These are phyloP conservation scores for Saussurea involucrata DNA, from an alignment of 129 eudicot species.

Conservation along the genomic window DNA sequence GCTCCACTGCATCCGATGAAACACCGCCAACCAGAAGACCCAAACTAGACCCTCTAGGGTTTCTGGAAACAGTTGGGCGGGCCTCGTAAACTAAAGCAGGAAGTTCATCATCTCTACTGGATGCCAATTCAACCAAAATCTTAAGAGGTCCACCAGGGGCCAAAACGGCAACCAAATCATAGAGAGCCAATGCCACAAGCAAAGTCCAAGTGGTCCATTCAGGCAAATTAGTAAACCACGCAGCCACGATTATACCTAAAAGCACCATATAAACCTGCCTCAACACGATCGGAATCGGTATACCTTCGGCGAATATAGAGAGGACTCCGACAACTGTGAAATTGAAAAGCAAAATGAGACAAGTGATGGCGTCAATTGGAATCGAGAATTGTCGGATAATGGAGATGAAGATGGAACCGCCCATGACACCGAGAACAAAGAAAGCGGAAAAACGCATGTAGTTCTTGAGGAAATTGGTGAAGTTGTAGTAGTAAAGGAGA, in stretches of 20 bases:
- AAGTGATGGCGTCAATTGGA: slow-evolving; percentile 62
- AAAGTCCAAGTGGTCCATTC: slow-evolving; percentile 98
- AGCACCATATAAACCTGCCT: slow-evolving; percentile 71
- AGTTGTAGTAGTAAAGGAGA: slow-evolving; percentile 81
- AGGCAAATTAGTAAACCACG: slow-evolving; percentile 89
- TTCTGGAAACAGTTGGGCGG: slow-evolving; percentile 53
- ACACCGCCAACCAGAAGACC: slow-evolving; percentile 66
- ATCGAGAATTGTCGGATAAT: slow-evolving; percentile 47
- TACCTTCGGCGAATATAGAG: slow-evolving; percentile 61
- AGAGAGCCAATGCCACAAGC: slow-evolving; percentile 77
- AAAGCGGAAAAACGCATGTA: slow-evolving; percentile 89
- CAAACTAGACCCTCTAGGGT: slow-evolving; percentile 28
- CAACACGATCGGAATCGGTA: slow-evolving; percentile 68
- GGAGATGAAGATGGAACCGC: slow-evolving; percentile 62
- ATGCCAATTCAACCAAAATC: slow-evolving; percentile 83
- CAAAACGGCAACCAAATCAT: slow-evolving; percentile 91
- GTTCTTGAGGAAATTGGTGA: slow-evolving; percentile 68
- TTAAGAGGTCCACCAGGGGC: slow-evolving; percentile 97
- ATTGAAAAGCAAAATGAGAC: slow-evolving; percentile 49
- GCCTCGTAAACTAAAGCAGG: slow-evolving; percentile 95
- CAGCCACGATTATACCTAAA: slow-evolving; percentile 82
- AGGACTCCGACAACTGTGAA: slow-evolving; percentile 66
- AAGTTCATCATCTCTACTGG: slow-evolving; percentile 77
- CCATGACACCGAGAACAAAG: slow-evolving; percentile 65
- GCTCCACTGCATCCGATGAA: slow-evolving; percentile 39